Evolutionary conservation across 1,284 basidiomycete genomes (phyloP), one percentile per base, ranked within the genome.

Genomic region (Salmacisia buchloeana): DNA sequence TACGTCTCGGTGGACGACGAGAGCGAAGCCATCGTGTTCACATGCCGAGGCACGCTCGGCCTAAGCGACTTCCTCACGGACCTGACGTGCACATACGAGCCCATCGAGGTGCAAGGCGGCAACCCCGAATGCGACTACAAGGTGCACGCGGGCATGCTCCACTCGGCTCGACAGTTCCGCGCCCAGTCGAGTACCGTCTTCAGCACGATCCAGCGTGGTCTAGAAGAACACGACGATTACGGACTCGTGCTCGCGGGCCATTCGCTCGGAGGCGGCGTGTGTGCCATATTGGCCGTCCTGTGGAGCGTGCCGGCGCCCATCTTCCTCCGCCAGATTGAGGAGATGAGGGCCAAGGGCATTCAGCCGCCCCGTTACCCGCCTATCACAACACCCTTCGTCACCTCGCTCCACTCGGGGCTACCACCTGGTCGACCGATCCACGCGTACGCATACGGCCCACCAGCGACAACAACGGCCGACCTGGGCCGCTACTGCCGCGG

Each of bases 51-150:
- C 4, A 83, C 83, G 1, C 77, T 84, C 36, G 80, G 69, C 23
- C 74, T 84, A 0, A 82, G 81, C 12, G 83, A 84, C 68, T 80
- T 84, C 15, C 79, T 84, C n/a, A 81, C 83, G 43, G 83, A 84
- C 66, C 77, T 84, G 2, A 83, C 82, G 0, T 84, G 83, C 74
- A 79, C 80, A 35, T 84, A 83, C 68, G 79, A 80, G 65, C 69
- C 76, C 2, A 81, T 84, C 52, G 60, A 66, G 1, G 74, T 84
- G 6, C 80, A 81, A 2, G 79, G 81, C 27, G 83, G 76, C 2
- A 75, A 81, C 46, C 76, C 80, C 0, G 63, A 76, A 12, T 81
- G 65, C 2, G 67, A 70, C 1, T 84, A 84, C 71, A 79, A 80
- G 46, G 83, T 82, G 23, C 83, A 84, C 64, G 73, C 78, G n/a